Base-by-base conservation (phyloP, 2,329 filamentous ascomycete species). In the Arthrocladium fulminans region DNA sequence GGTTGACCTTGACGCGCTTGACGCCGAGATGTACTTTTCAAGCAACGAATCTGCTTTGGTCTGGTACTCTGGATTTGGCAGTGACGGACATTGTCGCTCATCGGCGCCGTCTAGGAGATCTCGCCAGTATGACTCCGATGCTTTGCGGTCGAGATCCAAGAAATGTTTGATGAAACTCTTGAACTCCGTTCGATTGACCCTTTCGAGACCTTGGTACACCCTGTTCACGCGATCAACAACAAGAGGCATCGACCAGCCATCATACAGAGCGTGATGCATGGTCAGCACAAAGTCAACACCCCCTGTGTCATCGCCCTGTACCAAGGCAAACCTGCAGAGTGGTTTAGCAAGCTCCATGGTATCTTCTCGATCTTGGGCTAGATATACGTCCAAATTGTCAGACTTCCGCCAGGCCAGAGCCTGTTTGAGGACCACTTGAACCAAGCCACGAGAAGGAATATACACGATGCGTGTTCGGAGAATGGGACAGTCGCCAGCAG, bases 261-360 rank as follows among this genome's bases (percentile, higher is more conserved):
- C 74, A 51, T 76, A 76, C 1, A 76, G 61, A 3, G 71, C 71
- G 46, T 76, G 73, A 49, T 76, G 73, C 44, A 73, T 67, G 0
- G 70, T 71, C 63, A 72, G 72, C 2, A 74, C 64, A 15, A 77
- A 70, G 53, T 72, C 67, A 2, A 55, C 53, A 29, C 48, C 47
- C 10, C 58, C 54, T 1, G 57, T 59, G 7, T 44, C 38, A 15
- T 41, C 51, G 2, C 62, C 52, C 20, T 61, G 51, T 3, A 68
- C 60, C 22, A 71, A 62, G 0, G 61, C 62, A 50, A 66, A 69
- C 12, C 61, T 58, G 13, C 62, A 61, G 8, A 70, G 49, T 2
- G 50, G 43, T 3, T 58, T 63, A 22, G 67, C 68, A 29, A 68
- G 64, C 20, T 63, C 58, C 19, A 60, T 59, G 7, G 63, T 60